Base-by-base conservation (phyloP, 163 green algal species). In the Prototheca wickerhamii region DNA sequence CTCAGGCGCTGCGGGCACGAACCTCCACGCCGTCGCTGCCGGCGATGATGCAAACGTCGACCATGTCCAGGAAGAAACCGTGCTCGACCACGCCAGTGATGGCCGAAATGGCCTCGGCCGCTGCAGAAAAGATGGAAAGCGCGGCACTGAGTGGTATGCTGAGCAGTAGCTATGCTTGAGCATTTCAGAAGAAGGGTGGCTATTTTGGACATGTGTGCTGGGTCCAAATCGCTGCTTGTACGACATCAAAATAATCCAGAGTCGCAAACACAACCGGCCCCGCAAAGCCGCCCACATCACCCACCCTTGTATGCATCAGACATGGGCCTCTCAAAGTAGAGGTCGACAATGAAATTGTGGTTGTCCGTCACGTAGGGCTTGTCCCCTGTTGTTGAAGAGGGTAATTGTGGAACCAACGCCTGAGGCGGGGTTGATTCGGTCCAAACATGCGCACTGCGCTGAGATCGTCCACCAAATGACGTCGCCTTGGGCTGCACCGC, bases 281-380 rank as follows among this genome's bases (percentile, higher is more conserved):
- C n/a, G n/a, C n/a, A n/a, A n/a, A n/a, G n/a, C n/a, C n/a, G n/a
- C n/a, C n/a, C 51, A 77, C 82, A 21, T 46, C 73, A 26, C 81
- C 87, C 0, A 75, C 79, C 25, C 82, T 87, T 73, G 35, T 82
- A 40, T 60, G 91, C 60, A 31, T 86, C 58, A 31, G 76, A 76
- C 63, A 90, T 81, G 55, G 79, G 79, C 30, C 50, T 69, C 55
- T 93, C 58, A 70, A 99, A 98, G 86, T 98, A 97, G 26, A 98
- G 85, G 80, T 99, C 94, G 3, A 99, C 90, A 54, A 99, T 99
- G 83, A 95, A 99, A 87, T 99, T 99, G 70, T 64, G 74, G 85
- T 99, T 98, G 82, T 98, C 94, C 8, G 94, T 98, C n/a, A 98
- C 90, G 63, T 97, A 97, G 1, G 85, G 84, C 74, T 94, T 89